Percentiles rank a stretch among this genome's conserved stretches.
Evolutionary conservation across 371 early-diverging fungal species (phyloP).

Genomic region (Chytridium lagenaria): DNA sequence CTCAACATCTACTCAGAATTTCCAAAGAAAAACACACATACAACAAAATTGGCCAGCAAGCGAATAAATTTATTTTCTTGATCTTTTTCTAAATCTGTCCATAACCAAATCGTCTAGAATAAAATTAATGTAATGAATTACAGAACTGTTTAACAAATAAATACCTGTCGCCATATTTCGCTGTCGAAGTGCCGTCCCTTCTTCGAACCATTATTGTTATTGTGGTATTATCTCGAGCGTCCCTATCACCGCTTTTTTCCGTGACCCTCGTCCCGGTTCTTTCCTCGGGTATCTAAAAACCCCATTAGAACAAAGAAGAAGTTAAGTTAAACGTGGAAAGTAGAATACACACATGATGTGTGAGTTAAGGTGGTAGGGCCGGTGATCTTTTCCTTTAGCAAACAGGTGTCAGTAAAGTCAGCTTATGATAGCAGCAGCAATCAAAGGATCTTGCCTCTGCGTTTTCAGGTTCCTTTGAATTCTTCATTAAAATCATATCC

Average conservation of each 20-base stretch:
- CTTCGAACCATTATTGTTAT: too few relatives aligned
- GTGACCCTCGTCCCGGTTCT: neutral
- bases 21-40: too few relatives aligned
- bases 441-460: neutral
- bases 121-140: neutral
- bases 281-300: neutral
- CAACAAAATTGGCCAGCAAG: too few relatives aligned
- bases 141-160: neutral
- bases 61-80: constrained; percentile 57
- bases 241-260: constrained; percentile 43
- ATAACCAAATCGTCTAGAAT: constrained; percentile 72
- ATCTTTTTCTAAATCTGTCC: constrained; percentile 82
- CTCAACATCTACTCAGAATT: too few relatives aligned
- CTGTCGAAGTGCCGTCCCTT: constrained; percentile 5
- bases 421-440: constrained; percentile 4
- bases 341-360: neutral
- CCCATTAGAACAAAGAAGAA: neutral
- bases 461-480: constrained; percentile 40
- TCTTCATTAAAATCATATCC: constrained; percentile 52
- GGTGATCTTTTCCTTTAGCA: neutral
- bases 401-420: neutral
- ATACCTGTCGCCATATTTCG: constrained; percentile 65
- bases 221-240: constrained; percentile 25
- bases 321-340: neutral
- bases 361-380: neutral